Percentiles rank a stretch among this genome's conserved stretches.
Conservation (phyloP, 1,139 yeast species). For the Pichia sp. region DNA sequence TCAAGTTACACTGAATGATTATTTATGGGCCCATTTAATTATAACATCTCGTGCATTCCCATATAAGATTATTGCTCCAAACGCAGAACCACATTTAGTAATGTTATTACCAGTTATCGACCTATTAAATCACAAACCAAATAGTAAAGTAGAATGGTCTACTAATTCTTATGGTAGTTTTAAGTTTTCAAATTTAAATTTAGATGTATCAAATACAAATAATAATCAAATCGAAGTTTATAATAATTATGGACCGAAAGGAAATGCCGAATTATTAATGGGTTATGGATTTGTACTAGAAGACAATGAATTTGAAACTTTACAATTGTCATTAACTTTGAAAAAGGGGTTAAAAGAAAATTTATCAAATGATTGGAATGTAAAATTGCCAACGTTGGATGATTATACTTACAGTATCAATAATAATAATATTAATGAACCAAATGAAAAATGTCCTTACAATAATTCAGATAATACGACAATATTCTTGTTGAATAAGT, state of each 20-base stretch:
- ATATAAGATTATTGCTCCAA: constrained; percentile 40
- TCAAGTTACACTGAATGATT: constrained; percentile 57
- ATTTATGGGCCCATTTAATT: constrained; percentile 72
- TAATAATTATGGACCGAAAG: constrained; percentile 84
- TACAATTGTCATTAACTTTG: constrained; percentile 43
- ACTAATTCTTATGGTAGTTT: constrained; percentile 13
- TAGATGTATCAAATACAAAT: background rate
- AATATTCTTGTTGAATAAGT: constrained; percentile 40
- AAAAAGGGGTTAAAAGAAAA: background rate
- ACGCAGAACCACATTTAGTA: constrained; percentile 38
- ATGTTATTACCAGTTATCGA: constrained; percentile 77
- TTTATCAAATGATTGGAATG: constrained; percentile 28
- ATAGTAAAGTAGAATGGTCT: constrained; percentile 59
- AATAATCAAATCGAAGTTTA: constrained; percentile 40
- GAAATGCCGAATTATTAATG: constrained; percentile 69
- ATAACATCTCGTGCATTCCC: constrained; percentile 82
- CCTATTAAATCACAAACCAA: constrained; percentile 63
- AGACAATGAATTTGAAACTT: constrained; percentile 54
- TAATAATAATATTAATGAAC: constrained; percentile 35
- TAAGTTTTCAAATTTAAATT: constrained; percentile 23
- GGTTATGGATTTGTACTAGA: constrained; percentile 67
- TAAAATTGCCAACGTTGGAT: constrained; percentile 40
- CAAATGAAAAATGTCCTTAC: too few relatives aligned
- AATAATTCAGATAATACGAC: too few relatives aligned
- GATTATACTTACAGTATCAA: constrained; percentile 37